phyloP scores from a whole-genome alignment of 2,329 filamentous ascomycete species.

The Colletotrichum sp. region DNA sequence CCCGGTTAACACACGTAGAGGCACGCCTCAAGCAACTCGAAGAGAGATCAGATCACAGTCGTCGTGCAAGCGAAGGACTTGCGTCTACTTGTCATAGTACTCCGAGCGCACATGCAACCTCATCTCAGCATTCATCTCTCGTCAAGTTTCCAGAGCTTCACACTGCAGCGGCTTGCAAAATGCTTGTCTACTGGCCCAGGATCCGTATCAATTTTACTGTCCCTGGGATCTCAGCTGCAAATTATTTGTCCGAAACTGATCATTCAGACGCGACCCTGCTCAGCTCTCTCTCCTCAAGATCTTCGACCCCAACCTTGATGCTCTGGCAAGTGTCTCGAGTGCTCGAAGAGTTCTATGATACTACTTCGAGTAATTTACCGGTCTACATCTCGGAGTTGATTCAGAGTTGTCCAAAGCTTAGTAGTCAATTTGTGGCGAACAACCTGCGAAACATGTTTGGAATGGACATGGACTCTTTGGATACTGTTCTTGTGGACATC shows the following conservation, averaged over 20 bases:
- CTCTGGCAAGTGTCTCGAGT: not conserved
- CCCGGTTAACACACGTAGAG: not conserved
- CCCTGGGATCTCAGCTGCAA: not conserved
- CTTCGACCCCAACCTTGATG: not conserved
- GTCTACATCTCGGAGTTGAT: not conserved
- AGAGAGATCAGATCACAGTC: not conserved
- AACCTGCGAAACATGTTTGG: not conserved
- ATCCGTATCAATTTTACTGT: not conserved
- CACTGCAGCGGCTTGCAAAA: constrained; percentile 1
- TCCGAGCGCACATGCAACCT: not conserved
- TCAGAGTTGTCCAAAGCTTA: not conserved
- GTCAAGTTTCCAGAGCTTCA: not conserved
- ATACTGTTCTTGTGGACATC: not conserved
- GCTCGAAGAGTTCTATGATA: not conserved
- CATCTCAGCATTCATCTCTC: not conserved
- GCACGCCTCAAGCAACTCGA: not conserved
- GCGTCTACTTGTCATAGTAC: not conserved
- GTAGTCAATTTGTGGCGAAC: not conserved
- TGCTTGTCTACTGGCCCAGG: constrained; percentile 4
- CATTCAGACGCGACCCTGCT: not conserved
- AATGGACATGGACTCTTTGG: not conserved
- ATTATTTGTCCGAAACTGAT: not conserved
- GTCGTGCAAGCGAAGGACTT: not conserved
- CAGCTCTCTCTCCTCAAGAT: not conserved
- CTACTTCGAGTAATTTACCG: not conserved